Conservation (phyloP, 1,284 basidiomycete genomes). For the Gymnopus androsaceus region DNA sequence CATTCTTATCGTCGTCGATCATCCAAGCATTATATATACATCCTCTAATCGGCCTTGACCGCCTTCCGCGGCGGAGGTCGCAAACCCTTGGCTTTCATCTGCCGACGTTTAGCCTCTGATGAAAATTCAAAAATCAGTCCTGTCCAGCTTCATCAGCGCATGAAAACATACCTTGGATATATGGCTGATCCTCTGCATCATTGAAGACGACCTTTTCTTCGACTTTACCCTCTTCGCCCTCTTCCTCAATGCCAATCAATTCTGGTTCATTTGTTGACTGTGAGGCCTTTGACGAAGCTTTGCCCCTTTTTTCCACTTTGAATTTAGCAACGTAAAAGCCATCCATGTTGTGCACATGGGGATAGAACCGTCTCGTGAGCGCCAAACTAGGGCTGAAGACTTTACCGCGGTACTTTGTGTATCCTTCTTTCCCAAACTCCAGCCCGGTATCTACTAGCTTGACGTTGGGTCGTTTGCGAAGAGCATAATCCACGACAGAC, state of each 20-base stretch:
- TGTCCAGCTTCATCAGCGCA: constrained; percentile 11
- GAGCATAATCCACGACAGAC: constrained; percentile 97
- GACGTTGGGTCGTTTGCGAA: constrained; percentile 94
- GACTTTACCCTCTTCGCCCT: constrained; percentile 30
- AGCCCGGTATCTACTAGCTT: constrained; percentile 93
- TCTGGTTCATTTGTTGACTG: constrained; percentile 39
- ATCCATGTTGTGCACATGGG: constrained; percentile 94
- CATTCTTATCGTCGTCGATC: too few species aligned
- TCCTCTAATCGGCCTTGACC: constrained; percentile 16
- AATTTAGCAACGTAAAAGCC: constrained; percentile 99
- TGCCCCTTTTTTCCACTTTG: constrained; percentile 82
- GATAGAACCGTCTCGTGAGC: constrained; percentile 88
- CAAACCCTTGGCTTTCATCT: constrained; percentile 75
- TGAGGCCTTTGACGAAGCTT: constrained; percentile 42
- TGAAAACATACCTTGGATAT: constrained; percentile 62
- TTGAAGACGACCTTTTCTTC: constrained; percentile 52
- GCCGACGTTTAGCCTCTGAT: constrained; percentile 68
- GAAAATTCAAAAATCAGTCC: constrained; percentile 18
- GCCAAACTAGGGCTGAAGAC: constrained; percentile 80
- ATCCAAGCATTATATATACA: too few species aligned
- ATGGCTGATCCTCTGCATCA: constrained; percentile 68
- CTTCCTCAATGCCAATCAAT: constrained; percentile 29
- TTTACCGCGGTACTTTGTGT: constrained; percentile 89
- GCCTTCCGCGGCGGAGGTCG: constrained; percentile 55
- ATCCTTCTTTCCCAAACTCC: constrained; percentile 92